Evolutionary conservation across 257 asterid genomes (phyloP).

Genomic region (Coffea canephora): DNA sequence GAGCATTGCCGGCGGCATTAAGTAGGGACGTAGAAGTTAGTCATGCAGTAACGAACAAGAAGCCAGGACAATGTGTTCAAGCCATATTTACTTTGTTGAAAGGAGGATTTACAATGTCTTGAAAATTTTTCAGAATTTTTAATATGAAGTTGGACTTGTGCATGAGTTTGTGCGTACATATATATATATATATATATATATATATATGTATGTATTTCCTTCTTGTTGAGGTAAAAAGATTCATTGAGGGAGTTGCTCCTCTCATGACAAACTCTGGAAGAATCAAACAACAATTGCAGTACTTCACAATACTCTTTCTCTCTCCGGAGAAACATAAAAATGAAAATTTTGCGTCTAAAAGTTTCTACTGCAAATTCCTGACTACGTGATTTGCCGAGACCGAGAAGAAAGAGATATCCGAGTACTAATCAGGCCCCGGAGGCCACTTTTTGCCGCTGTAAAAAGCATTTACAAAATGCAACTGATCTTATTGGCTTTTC

Average conservation of each 20-base stretch:
- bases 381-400: not conserved
- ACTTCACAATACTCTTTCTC: too few relatives aligned
- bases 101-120: too few relatives aligned
- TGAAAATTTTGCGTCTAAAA: too few relatives aligned
- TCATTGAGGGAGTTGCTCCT: not conserved
- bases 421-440: too few relatives aligned
- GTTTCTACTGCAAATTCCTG: not conserved
- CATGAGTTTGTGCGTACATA: not conserved
- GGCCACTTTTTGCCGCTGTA: not conserved
- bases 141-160: not conserved
- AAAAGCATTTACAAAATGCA: too few relatives aligned
- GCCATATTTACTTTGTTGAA: not conserved
- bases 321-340: too few relatives aligned
- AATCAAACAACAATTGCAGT: too few relatives aligned
- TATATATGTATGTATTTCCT: not conserved
- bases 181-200: too few relatives aligned
- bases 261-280: not conserved
- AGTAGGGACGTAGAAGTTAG: slow-evolving; percentile 20
- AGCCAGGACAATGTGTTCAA: not conserved
- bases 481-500: not conserved
- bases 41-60: slow-evolving; percentile 13
- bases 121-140: too few relatives aligned
- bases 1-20: slow-evolving; percentile 25
- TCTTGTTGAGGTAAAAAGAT: not conserved
- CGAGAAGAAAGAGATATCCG: not conserved